These are phyloP conservation scores for Monosporascus sp. DNA, from an alignment of 2,329 filamentous ascomycete species.

Conservation along the genomic window DNA sequence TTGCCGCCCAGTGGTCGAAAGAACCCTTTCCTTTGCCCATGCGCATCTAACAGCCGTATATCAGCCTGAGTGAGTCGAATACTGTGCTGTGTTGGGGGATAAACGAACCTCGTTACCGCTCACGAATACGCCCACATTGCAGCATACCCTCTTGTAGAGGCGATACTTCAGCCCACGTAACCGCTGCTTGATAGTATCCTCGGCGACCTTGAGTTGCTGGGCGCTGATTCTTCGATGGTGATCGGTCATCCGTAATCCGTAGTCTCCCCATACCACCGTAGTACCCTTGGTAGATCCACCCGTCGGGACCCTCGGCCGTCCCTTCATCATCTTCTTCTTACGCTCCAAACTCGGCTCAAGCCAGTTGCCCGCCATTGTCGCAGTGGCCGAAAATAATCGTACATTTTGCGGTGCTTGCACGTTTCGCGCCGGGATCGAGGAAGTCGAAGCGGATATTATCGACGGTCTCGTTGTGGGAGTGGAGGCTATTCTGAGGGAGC, in stretches of 20 bases:
- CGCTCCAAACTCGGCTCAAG: slow-evolving; percentile 71
- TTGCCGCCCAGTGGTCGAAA: slow-evolving; percentile 93
- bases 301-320: slow-evolving; percentile 78
- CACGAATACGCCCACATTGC: slow-evolving; percentile 91
- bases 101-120: slow-evolving; percentile 78
- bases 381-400: slow-evolving; percentile 69
- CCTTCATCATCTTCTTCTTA: slow-evolving; percentile 88
- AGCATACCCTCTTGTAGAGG: slow-evolving; percentile 83
- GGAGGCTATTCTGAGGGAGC: slow-evolving; percentile 40
- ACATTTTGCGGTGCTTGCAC: slow-evolving; percentile 36
- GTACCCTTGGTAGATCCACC: slow-evolving; percentile 90
- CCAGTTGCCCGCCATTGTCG: slow-evolving; percentile 61
- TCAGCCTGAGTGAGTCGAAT: slow-evolving; percentile 6
- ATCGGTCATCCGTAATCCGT: slow-evolving; percentile 87
- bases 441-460: slow-evolving; percentile 18
- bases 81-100: neutral
- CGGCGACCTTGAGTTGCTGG: slow-evolving; percentile 79
- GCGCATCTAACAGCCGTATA: slow-evolving; percentile 54
- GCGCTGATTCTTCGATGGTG: slow-evolving; percentile 89
- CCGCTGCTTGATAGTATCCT: slow-evolving; percentile 86
- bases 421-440: slow-evolving; percentile 26
- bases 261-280: slow-evolving; percentile 94
- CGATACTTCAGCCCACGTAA: slow-evolving; percentile 88
- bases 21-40: slow-evolving; percentile 99
- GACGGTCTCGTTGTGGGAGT: slow-evolving; percentile 33